Evolutionary conservation across 202 grass and related monocot species (phyloP).

Genomic region (Brachypodium distachyon): DNA sequence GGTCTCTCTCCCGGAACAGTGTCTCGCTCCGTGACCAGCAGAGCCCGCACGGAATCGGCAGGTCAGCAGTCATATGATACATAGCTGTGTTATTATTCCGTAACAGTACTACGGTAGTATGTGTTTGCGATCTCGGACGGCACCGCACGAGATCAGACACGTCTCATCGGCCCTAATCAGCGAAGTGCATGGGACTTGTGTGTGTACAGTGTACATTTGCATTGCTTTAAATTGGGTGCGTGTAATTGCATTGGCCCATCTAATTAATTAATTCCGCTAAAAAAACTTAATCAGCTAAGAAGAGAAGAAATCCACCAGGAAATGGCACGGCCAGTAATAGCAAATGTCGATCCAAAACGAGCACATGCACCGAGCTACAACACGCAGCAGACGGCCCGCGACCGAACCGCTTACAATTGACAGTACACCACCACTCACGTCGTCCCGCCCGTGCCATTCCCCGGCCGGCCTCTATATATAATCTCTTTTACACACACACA

Average conservation of each 20-base stretch:
- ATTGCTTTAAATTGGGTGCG: not conserved
- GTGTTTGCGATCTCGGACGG: not conserved
- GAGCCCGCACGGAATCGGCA: not conserved
- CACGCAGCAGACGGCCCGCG: not conserved
- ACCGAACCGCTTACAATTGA: not conserved
- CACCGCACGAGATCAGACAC: not conserved
- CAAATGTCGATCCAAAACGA: not conserved
- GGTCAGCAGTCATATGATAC: not conserved
- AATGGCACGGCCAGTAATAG: not conserved
- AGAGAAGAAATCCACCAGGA: too few species aligned
- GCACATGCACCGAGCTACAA: not conserved
- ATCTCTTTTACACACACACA: not conserved
- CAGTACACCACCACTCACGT: not conserved
- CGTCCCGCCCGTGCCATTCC: not conserved
- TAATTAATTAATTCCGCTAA: too few species aligned
- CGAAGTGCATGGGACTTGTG: not conserved
- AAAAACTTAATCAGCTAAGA: too few species aligned
- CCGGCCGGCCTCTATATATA: constrained; percentile 11
- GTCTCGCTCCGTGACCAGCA: not conserved
- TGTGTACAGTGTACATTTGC: too few species aligned
- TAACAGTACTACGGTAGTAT: not conserved
- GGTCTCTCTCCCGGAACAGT: not conserved
- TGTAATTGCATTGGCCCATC: not conserved
- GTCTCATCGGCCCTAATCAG: not conserved
- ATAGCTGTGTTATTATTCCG: not conserved